Evolutionary conservation across 306 rosid species (phyloP).

Genomic region (Cucurbita pepo): DNA sequence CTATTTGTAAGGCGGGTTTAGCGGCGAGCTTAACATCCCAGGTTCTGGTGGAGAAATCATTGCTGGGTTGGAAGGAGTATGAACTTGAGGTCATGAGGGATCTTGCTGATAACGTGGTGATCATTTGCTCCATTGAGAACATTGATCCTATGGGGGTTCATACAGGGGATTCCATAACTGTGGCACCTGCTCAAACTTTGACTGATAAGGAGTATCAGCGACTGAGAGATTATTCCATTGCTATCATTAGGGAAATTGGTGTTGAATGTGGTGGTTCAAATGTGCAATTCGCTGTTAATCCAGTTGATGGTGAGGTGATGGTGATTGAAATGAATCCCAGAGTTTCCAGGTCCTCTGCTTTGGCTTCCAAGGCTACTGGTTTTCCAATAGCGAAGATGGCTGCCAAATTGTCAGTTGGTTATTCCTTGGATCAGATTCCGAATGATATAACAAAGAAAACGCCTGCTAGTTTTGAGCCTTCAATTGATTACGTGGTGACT

Average conservation of each 20-base stretch:
- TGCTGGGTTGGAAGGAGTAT: constrained; percentile 96
- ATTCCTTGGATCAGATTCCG: constrained; percentile 88
- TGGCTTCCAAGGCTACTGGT: constrained; percentile 88
- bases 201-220: constrained; percentile 96
- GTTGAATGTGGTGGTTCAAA: constrained; percentile 34
- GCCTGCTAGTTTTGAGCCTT: constrained; percentile 96
- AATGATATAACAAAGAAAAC: constrained; percentile 91
- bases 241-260: constrained; percentile 12
- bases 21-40: constrained; percentile 76
- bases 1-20: constrained; percentile 74
- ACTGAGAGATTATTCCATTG: constrained; percentile 26
- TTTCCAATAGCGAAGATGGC: constrained; percentile 98
- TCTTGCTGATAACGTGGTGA: constrained; percentile 89
- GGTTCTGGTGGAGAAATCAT: constrained; percentile 80
- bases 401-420: constrained; percentile 77
- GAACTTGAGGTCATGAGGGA: constrained; percentile 99
- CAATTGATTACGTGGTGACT: constrained; percentile 94
- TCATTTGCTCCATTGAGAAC: constrained; percentile 93
- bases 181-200: constrained; percentile 89
- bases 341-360: constrained; percentile 88
- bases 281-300: constrained; percentile 92
- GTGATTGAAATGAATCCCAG: constrained; percentile 98
- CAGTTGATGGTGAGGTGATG: constrained; percentile 55
- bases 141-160: constrained; percentile 98
- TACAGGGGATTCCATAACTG: constrained; percentile 91